These are phyloP conservation scores for Thraustochytrium sp. DNA, from an alignment of 352 stramenopile species.

Conservation along the genomic window DNA sequence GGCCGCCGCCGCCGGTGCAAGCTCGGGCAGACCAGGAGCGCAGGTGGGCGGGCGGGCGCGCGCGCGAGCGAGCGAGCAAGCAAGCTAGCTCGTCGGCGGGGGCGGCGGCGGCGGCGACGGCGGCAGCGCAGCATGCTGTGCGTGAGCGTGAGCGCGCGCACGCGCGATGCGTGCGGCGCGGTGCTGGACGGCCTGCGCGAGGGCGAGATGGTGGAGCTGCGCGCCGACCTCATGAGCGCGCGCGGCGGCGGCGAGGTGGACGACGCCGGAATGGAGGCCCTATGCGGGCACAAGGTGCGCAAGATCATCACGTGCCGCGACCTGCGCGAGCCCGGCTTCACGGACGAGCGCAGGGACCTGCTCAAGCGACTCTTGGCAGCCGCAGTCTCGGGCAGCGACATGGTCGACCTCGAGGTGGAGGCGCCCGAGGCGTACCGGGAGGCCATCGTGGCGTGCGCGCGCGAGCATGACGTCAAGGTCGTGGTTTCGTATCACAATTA, in stretches of 20 bases:
- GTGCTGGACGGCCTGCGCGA: not conserved
- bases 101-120: not conserved
- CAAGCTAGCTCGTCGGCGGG: too few relatives aligned
- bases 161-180: not conserved
- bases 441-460: not conserved
- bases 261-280: not conserved
- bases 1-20: too few relatives aligned
- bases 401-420: conserved; percentile 42
- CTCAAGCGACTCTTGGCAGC: not conserved
- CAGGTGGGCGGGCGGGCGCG: too few relatives aligned
- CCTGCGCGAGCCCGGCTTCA: conserved; percentile 21
- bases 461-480: not conserved
- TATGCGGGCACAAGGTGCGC: not conserved
- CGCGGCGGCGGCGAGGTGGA: not conserved
- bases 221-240: conserved; percentile 24
- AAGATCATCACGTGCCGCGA: conserved; percentile 39
- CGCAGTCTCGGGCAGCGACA: not conserved
- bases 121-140: conserved; percentile 1
- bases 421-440: conserved; percentile 25
- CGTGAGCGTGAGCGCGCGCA: not conserved
- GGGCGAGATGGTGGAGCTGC: conserved; percentile 31
- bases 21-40: too few relatives aligned
- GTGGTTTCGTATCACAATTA: conserved; percentile 45
- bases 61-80: too few relatives aligned
- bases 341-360: not conserved